These are phyloP conservation scores for Saturnispora bothae DNA, from an alignment of 805 yeast genomes.

Conservation along the genomic window DNA sequence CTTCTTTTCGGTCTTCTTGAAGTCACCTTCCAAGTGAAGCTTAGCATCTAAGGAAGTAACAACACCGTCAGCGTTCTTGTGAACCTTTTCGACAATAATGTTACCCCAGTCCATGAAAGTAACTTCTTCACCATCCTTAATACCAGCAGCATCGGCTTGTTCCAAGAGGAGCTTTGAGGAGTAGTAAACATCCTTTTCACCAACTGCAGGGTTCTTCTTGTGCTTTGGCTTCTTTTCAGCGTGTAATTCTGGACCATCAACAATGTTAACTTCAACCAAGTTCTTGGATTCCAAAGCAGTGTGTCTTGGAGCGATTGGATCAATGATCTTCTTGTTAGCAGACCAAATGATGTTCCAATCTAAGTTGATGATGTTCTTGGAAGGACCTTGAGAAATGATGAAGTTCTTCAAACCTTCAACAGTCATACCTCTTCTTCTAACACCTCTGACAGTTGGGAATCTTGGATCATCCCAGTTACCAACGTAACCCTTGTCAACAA, in stretches of 20 bases:
- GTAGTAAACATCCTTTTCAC: conserved; percentile 68
- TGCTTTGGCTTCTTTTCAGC: conserved; percentile 80
- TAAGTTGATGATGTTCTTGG: conserved; percentile 89
- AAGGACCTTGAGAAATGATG: conserved; percentile 93
- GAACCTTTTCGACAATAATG: conserved; percentile 62
- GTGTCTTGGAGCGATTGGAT: conserved; percentile 94
- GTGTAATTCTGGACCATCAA: conserved; percentile 58
- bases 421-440: conserved; percentile 99
- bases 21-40: conserved; percentile 88
- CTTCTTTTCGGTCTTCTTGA: conserved; percentile 92
- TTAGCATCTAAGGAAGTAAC: conserved; percentile 63
- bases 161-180: conserved; percentile 61
- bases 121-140: conserved; percentile 76
- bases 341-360: conserved; percentile 99
- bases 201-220: conserved; percentile 89
- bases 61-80: conserved; percentile 42
- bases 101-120: conserved; percentile 99
- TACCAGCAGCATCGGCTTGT: conserved; percentile 67
- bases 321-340: conserved; percentile 91
- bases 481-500: conserved; percentile 85
- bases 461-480: conserved; percentile 98
- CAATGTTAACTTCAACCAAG: conserved; percentile 59
- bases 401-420: conserved; percentile 95
- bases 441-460: conserved; percentile 99
- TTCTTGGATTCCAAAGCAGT: conserved; percentile 61